phyloP scores from a whole-genome alignment of 2,329 filamentous ascomycete species.

The Emmonsiellopsis sp. region DNA sequence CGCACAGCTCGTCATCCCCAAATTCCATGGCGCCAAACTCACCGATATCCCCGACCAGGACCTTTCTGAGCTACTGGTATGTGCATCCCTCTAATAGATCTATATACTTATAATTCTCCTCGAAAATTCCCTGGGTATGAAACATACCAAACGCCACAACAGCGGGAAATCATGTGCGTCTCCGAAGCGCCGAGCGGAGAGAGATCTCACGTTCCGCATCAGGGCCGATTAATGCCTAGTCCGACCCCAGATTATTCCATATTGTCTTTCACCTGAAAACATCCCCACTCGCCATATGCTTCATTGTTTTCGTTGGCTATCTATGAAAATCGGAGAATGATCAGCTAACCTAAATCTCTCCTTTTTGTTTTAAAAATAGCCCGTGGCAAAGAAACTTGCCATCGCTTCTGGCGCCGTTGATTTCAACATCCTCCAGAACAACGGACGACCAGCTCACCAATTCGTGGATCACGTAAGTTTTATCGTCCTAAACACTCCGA shows the following conservation, averaged over 20 bases:
- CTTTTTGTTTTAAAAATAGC: slow-evolving; percentile 34
- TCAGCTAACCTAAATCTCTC: slow-evolving; percentile 10
- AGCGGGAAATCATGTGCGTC: not conserved
- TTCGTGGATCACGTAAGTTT: slow-evolving; percentile 73
- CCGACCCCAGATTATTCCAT: not conserved
- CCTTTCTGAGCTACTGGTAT: slow-evolving; percentile 69
- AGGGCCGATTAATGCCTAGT: not conserved
- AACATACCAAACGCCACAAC: no score
- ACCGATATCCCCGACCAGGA: slow-evolving; percentile 87
- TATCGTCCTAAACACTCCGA: slow-evolving; percentile 4
- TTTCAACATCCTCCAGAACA: slow-evolving; percentile 96
- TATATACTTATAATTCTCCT: not conserved
- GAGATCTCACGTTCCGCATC: no score
- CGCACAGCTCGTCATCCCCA: slow-evolving; percentile 82
- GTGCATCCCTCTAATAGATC: slow-evolving; percentile 16
- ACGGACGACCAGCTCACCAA: slow-evolving; percentile 85
- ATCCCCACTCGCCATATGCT: no score
- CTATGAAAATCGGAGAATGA: not conserved
- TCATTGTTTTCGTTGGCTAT: not conserved
- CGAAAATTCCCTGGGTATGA: not conserved
- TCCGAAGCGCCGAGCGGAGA: not conserved
- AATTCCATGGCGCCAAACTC: slow-evolving; percentile 86
- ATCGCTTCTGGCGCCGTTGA: slow-evolving; percentile 64
- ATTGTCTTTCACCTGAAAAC: no score
- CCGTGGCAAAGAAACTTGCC: slow-evolving; percentile 80